Evolutionary conservation across 2,329 filamentous ascomycete species (phyloP).

Genomic region (Teratosphaeria viscida): DNA sequence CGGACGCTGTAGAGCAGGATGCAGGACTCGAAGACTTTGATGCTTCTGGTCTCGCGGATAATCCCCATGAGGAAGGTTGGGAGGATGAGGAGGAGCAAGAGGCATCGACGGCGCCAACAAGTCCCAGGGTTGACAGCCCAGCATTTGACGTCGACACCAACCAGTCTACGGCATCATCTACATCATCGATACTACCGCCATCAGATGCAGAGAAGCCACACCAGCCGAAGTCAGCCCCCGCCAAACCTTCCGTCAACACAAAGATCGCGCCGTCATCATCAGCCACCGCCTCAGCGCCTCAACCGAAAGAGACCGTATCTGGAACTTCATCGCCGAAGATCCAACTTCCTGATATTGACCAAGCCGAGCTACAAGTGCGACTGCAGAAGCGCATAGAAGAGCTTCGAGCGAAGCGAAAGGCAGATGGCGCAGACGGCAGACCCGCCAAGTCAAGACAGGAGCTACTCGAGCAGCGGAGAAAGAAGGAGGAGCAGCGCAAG

Average conservation of each 20-base stretch:
- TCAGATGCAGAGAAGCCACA: constrained; percentile 12
- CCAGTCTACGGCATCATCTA: constrained; percentile 34
- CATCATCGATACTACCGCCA: constrained; percentile 35
- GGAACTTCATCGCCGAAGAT: constrained; percentile 25
- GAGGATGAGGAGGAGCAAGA: constrained; percentile 20
- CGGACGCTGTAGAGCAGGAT: constrained; percentile 18
- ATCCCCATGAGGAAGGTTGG: constrained; percentile 3
- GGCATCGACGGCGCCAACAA: constrained; percentile 26
- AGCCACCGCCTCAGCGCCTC: constrained; percentile 22
- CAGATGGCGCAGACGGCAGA: constrained; percentile 71
- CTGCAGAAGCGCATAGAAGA: constrained; percentile 75
- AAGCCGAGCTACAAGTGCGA: constrained; percentile 64
- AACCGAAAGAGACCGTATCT: constrained; percentile 11
- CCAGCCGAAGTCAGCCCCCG: constrained; percentile 5
- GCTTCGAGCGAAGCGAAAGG: constrained; percentile 75
- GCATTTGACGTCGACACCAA: constrained; percentile 30
- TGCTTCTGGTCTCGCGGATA: constrained; percentile 20
- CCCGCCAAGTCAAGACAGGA: constrained; percentile 80
- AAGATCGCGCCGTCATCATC: constrained; percentile 3
- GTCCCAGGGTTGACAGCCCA: constrained; percentile 28
- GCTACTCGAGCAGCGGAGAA: constrained; percentile 76
- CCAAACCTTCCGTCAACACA: constrained; percentile 6
- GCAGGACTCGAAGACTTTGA: constrained; percentile 13
- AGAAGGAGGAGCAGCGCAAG: constrained; percentile 78
- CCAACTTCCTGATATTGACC: constrained; percentile 50